Evolutionary conservation across 1,284 basidiomycete genomes (phyloP).

Genomic region (Thecaphora thlaspeos): DNA sequence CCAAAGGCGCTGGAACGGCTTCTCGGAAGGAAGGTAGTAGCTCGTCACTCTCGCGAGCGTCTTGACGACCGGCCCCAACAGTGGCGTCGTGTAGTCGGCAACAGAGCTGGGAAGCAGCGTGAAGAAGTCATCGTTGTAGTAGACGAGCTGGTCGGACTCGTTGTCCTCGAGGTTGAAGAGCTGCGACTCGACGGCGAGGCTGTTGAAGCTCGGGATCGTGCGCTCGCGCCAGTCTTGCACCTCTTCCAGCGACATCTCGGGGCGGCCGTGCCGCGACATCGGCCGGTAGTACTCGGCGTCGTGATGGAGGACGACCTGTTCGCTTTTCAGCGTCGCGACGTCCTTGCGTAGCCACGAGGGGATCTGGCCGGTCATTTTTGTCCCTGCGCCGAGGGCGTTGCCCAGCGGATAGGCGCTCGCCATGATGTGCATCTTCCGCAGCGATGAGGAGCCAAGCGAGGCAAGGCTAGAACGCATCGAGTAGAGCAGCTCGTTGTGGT

Average conservation of each 20-base stretch:
- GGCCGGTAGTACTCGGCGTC: conserved; percentile 22
- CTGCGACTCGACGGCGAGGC: conserved; percentile 37
- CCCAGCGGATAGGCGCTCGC: conserved; percentile 27
- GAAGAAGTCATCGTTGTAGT: conserved; percentile 47
- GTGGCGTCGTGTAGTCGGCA: conserved; percentile 30
- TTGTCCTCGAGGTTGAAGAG: conserved; percentile 19
- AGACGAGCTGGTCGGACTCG: conserved; percentile 26
- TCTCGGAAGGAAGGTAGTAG: conserved; percentile 24
- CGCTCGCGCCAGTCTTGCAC: conserved; percentile 18
- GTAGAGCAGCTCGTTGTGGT: conserved; percentile 36
- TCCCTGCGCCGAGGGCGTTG: conserved; percentile 11
- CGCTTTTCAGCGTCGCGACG: not conserved
- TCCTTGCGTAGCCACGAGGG: conserved; percentile 3
- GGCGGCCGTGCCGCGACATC: conserved; percentile 6
- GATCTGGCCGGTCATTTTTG: conserved; percentile 2
- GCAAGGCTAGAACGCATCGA: conserved; percentile 20
- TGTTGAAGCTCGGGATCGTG: conserved; percentile 41
- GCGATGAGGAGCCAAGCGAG: conserved; percentile 7
- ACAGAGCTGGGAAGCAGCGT: conserved; percentile 11
- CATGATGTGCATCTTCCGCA: conserved; percentile 33
- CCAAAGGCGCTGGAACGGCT: conserved; percentile 35
- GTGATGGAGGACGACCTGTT: conserved; percentile 16
- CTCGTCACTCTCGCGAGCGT: conserved; percentile 19
- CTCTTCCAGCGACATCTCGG: conserved; percentile 1
- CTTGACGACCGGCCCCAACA: conserved; percentile 37